Evolutionary conservation across 2,329 filamentous ascomycete genomes (phyloP), one percentile per base, ranked within the genome.

Genomic region (Penicillium sp.): DNA sequence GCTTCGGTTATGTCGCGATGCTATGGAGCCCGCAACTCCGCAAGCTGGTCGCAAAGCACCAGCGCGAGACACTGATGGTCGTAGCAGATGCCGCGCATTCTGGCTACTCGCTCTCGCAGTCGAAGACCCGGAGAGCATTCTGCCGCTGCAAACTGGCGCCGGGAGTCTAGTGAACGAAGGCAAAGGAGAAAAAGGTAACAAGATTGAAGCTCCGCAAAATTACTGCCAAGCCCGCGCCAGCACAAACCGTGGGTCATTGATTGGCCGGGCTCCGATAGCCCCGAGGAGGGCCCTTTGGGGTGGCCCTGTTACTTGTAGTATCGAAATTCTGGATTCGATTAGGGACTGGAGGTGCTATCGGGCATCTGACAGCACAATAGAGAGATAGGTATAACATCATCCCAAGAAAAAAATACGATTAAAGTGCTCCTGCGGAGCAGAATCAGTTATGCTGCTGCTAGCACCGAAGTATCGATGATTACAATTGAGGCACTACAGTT

Each of bases 51-150:
- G 72, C 52, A 67, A 63, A 38, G 60, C 55, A 54, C 63, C 59
- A 61, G 60, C 65, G 56, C 56, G 59, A 48, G 61, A 63, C 50
- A 68, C 50, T 38, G 52, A 59, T 3, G 61, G 58, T 50, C 68
- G 67, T 28, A 76, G 55, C 52, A 73, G 34, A 52, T 69, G 59
- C 45, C 69, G 69, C 37, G 70, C 68, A 55, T 67, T 69, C 41
- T 71, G 60, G 58, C 69, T 60, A 60, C 66, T 70, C 37, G 67
- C 68, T 52, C 67, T 71, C 39, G 69, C 66, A 48, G 71, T 66
- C 47, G 72, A 69, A 61, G 67, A 67, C 63, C 68, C 67, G 55
- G 75, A 71, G 50, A 77, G 61, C 76, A 79, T 79, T 47, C 39
- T 74, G 52, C 58, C 31, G 57, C 54, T 60, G 58, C 64, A 65